A percentile compares a stretch with the other conserved stretches of the same genome.
Evolutionary conservation across 2,329 filamentous ascomycete species (phyloP).

Genomic region (Sporothrix sp.): DNA sequence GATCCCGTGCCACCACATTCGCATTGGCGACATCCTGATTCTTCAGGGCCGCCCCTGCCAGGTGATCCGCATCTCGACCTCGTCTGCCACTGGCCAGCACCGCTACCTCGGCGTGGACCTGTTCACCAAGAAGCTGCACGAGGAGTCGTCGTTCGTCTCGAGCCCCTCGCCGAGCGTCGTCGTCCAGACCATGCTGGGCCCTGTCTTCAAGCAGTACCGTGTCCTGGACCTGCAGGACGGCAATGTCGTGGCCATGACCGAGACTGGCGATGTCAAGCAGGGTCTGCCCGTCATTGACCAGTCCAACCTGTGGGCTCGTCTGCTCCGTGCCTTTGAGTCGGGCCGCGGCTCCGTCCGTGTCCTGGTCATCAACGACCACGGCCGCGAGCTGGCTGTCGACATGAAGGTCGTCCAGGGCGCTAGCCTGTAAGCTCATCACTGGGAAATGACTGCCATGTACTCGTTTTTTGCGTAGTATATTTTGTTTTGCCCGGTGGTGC

Average conservation of each 20-base stretch:
- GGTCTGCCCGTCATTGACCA: conserved; percentile 88
- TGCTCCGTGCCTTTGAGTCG: conserved; percentile 75
- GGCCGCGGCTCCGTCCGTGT: conserved; percentile 91
- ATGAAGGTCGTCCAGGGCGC: conserved; percentile 94
- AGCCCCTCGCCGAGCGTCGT: conserved; percentile 94
- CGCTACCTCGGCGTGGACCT: conserved; percentile 99
- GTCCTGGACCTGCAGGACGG: conserved; percentile 93
- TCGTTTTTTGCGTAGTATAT: neutral
- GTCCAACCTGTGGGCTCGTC: conserved; percentile 74
- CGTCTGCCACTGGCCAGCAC: conserved; percentile 95
- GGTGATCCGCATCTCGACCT: conserved; percentile 99
- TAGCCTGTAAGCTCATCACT: conserved; percentile 41
- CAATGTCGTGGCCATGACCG: conserved; percentile 87
- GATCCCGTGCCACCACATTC: conserved; percentile 99
- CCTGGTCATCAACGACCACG: conserved; percentile 88
- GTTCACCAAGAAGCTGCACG: conserved; percentile 98
- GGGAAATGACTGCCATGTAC: neutral
- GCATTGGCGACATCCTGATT: conserved; percentile 96
- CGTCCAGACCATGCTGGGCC: conserved; percentile 98
- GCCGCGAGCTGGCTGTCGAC: conserved; percentile 92
- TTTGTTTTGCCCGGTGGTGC: neutral
- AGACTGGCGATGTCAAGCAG: conserved; percentile 98
- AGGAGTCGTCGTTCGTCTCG: conserved; percentile 96
- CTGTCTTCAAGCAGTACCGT: conserved; percentile 99
- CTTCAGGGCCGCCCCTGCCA: conserved; percentile 98